These are phyloP conservation scores for Boletus huronensis DNA, from an alignment of 768 basidiomycete genomes.

Conservation along the genomic window DNA sequence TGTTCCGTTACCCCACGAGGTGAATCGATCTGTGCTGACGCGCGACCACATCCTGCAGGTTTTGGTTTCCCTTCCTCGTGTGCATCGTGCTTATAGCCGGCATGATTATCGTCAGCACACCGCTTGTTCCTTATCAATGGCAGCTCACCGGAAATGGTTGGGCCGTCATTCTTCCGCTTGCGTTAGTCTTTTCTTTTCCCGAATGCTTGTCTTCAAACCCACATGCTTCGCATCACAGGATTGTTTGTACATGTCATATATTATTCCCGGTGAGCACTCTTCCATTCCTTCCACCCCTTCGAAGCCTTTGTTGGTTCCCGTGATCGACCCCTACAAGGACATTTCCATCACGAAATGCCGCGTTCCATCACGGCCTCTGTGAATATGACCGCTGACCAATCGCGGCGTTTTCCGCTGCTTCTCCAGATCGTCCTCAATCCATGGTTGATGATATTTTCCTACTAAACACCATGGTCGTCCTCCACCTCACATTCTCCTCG, in stretches of 20 bases:
- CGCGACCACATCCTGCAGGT: conserved; percentile 19
- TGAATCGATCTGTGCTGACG: conserved; percentile 15
- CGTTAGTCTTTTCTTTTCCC: conserved; percentile 40
- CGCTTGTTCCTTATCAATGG: conserved; percentile 64
- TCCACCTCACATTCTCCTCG: conserved; percentile 8
- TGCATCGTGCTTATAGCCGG: conserved; percentile 49
- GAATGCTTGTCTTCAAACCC: background rate
- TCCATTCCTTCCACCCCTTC: conserved; percentile 6
- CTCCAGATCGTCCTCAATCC: conserved; percentile 78
- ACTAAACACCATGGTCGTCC: conserved; percentile 22
- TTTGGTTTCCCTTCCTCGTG: conserved; percentile 42
- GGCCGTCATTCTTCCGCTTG: conserved; percentile 76
- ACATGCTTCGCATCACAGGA: conserved; percentile 33
- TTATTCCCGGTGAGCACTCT: conserved; percentile 66
- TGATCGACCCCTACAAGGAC: conserved; percentile 20
- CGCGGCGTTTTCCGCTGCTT: background rate
- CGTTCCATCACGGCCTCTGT: background rate
- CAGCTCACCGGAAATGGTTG: conserved; percentile 55
- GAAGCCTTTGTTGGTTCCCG: background rate
- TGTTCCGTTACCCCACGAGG: conserved; percentile 2
- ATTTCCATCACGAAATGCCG: conserved; percentile 13
- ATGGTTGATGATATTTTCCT: conserved; percentile 84
- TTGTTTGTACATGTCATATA: conserved; percentile 63
- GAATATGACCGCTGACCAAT: conserved; percentile 14
- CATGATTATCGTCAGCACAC: conserved; percentile 55